Evolutionary conservation across 2,329 filamentous ascomycete species (phyloP), one percentile per base, ranked within the genome.

Genomic region (Corniculantispora saksenae): DNA sequence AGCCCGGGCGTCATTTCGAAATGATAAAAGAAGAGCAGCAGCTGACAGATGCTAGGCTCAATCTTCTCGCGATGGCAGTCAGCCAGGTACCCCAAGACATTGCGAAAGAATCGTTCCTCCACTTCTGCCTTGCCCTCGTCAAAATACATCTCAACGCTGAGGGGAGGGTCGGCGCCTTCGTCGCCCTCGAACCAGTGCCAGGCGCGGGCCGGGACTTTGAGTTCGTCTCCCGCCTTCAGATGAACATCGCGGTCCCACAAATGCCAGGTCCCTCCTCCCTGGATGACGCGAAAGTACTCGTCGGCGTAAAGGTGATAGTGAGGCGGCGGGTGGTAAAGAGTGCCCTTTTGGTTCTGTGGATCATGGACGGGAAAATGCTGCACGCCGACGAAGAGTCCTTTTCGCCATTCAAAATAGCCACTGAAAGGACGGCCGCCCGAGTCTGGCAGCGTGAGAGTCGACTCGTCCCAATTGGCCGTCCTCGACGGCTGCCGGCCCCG

Each of bases 91-190:
- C 67, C 66, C 13, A 70, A 64, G 21, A 67, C 65, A 61, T 71
- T 71, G 58, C 70, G 66, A 62, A 71, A 71, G 61, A 71, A 71
- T 5, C 66, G 57, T 57, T 71, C 68, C 63, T 71, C 70, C 54
- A 61, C 47, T n/a, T 29, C 65, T 15, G 67, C 67, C 23, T 69
- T 61, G 38, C 64, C 56, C 51, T 66, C 62, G 54, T 68, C 67
- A 55, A 65, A 68, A 19, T 54, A 35, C 25, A 67, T 55, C 15
- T 66, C 57, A 3, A 65, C 55, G 2, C 48, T 27, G 3, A 68
- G 62, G 4, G 67, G 67, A 15, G 59, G 58, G 13, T 66, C 40
- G 3, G 59, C 21, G 19, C 55, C 65, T 61, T 65, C 40, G 63
- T 60, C 61, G 53, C 69, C 64, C 51, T 65, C 61, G 53, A 67